Base-by-base conservation (phyloP, 352 stramenopile species). In the Blastocystis hominis region DNA sequence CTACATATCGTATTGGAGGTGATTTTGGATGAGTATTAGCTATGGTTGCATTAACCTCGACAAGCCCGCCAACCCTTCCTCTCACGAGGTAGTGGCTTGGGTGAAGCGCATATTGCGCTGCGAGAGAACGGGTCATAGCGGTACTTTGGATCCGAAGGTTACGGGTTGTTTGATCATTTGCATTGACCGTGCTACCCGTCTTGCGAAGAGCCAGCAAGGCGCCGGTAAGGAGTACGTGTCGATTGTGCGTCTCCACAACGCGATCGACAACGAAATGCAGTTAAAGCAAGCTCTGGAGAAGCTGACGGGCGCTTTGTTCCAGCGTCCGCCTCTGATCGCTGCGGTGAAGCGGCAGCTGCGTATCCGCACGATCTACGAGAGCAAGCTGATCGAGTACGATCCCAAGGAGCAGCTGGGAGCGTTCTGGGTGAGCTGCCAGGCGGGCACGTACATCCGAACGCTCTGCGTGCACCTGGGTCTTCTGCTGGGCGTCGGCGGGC, bases 1-100 rank as follows among this genome's bases (percentile, higher is more conserved):
- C 89, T 98, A 99, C 90, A 92, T 99, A 38, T 94, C 70, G 70
- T 80, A 61, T 93, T 13, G 42, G 10, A 1, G 38, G 7, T 20
- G n/a, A 4, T 61, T 68, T 6, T 15, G 30, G 55, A 10, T 36
- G 50, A 80, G n/a, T 6, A 5, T 13, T 80, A 80, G 93, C 44
- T 98, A 98, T 88, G 97, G 97, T 86, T 95, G 98, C n/a, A 99
- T 99, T 89, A 99, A 99, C 91, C 92, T 99, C 36, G 97, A 99
- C 92, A 99, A 99, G 91, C 97, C 97, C 17, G 95, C 97, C 44
- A 99, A 99, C 92, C 97, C 97, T 42, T 97, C 92, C 66, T 98
- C 94, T 40, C 97, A 99, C 90, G 97, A 99, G 91, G 97, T 99
- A 1, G 97, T 99, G 46, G 95, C 94, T 4, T 99, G 97, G 97